phyloP scores from a whole-genome alignment of 1,139 yeast genomes.

The Candida neerlandica region DNA sequence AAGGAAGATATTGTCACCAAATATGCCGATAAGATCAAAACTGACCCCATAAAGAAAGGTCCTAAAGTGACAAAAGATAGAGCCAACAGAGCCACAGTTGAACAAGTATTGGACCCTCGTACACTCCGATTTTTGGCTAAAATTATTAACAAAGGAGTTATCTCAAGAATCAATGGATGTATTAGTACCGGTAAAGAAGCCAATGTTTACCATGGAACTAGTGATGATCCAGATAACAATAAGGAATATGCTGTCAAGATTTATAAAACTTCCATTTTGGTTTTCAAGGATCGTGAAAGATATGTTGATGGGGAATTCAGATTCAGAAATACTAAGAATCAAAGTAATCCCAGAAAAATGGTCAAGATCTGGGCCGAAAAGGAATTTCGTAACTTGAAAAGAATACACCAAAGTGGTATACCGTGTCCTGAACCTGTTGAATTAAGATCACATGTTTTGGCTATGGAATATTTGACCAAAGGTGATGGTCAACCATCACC shows the following conservation, averaged over 20 bases:
- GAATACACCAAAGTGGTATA: slow-evolving; percentile 76
- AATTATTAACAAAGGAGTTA: slow-evolving; percentile 78
- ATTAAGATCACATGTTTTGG: slow-evolving; percentile 84
- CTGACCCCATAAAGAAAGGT: slow-evolving; percentile 60
- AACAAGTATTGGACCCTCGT: slow-evolving; percentile 93
- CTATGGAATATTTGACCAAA: slow-evolving; percentile 85
- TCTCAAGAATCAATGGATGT: slow-evolving; percentile 89
- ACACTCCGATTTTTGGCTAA: slow-evolving; percentile 83
- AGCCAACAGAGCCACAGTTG: slow-evolving; percentile 94
- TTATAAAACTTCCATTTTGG: slow-evolving; percentile 92
- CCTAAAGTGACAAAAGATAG: slow-evolving; percentile 71
- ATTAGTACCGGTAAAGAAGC: slow-evolving; percentile 98
- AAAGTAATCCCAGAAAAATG: slow-evolving; percentile 95
- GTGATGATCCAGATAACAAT: slow-evolving; percentile 51
- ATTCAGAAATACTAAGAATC: slow-evolving; percentile 79
- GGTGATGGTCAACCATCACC: slow-evolving; percentile 90
- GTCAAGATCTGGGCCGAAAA: slow-evolving; percentile 98
- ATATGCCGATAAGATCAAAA: slow-evolving; percentile 64
- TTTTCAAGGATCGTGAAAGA: slow-evolving; percentile 92
- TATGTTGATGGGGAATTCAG: slow-evolving; percentile 96
- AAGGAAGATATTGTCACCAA: slow-evolving; percentile 63
- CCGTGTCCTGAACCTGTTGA: slow-evolving; percentile 94
- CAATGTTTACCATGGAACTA: slow-evolving; percentile 91
- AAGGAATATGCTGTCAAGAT: slow-evolving; percentile 85
- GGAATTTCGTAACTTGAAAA: slow-evolving; percentile 87